These are phyloP conservation scores for Eragrostis tef DNA, from an alignment of 202 grass and related monocot species.

Conservation along the genomic window DNA sequence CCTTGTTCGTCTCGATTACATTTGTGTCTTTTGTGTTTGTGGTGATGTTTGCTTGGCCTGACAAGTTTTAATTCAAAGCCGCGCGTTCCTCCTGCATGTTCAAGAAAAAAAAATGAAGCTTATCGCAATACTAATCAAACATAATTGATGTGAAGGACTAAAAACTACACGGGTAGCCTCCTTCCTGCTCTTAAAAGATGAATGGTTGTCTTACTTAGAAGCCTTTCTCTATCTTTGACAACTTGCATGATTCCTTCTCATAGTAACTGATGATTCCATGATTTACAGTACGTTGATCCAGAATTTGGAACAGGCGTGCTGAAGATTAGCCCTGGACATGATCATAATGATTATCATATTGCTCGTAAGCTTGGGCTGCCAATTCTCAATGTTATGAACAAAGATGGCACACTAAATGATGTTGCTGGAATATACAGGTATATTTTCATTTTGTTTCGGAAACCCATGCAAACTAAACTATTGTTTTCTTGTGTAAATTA, in stretches of 20 bases:
- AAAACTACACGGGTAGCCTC: neutral
- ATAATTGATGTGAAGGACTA: constrained; percentile 27
- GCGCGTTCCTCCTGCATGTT: too few relatives aligned
- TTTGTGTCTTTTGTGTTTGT: neutral
- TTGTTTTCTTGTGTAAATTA: constrained; percentile 23
- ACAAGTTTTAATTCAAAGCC: too few relatives aligned
- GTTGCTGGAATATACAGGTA: constrained; percentile 89
- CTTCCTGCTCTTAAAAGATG: neutral
- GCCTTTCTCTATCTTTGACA: neutral
- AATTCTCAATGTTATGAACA: constrained; percentile 97
- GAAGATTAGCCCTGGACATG: constrained; percentile 99
- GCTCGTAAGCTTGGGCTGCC: constrained; percentile 96
- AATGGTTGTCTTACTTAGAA: neutral
- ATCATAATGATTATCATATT: constrained; percentile 99
- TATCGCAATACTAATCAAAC: constrained; percentile 20
- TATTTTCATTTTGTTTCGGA: constrained; percentile 49
- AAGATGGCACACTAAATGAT: constrained; percentile 97
- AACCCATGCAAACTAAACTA: neutral
- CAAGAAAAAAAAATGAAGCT: neutral
- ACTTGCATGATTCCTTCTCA: constrained; percentile 33
- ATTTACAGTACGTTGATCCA: constrained; percentile 90
- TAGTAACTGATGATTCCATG: constrained; percentile 43
- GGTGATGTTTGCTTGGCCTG: too few relatives aligned
- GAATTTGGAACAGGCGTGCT: constrained; percentile 98
- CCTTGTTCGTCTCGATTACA: neutral